Base-by-base conservation (phyloP, 768 basidiomycete species). In the Rhodotorula diobovata region DNA sequence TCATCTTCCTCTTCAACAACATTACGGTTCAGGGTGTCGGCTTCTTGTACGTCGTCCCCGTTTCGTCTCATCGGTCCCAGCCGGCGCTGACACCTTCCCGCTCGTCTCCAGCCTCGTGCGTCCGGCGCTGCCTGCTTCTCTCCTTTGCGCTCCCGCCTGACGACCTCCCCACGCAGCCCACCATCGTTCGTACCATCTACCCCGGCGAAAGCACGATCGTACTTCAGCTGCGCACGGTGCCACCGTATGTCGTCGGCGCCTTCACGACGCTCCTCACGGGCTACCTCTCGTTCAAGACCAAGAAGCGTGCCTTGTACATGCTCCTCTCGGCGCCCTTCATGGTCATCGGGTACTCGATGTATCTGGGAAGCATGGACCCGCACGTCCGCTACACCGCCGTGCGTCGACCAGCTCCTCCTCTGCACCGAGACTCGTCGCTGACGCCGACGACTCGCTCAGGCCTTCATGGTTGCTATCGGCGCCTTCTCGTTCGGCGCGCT, bases 141-240 rank as follows among this genome's bases (percentile, higher is more conserved):
- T 25, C 25, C 20, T n/a, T 8, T 7, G 25, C 11, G 23, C 48
- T 8, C 20, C 11, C 12, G 34, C 23, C 30, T 62, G 32, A 34
- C 46, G 18, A 15, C 28, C 10, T 34, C 34, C 21, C 23, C 11
- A 21, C 32, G 3, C 30, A 53, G 48, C 77, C 77, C 1, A 76
- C 79, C 34, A 77, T 79, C 63, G 71, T 78, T 61, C 23, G 28
- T 1, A 75, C 71, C 8, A 72, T 79, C 51, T 79, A 76, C 57
- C 79, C 79, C 21, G 60, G 43, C 30, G 66, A 61, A 48, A 51
- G 67, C 8, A 63, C 66, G 28, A 55, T 77, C 37, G 28, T 63
- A 11, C 53, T 75, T 2, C 76, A 79, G 58, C 75, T 77, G 28
- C 67, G 32, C 35, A 55, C 12, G 2, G 51, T 61, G 6, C 18